Evolutionary conservation across 352 stramenopile genomes (phyloP).

Genomic region (Phytophthora fragariae): DNA sequence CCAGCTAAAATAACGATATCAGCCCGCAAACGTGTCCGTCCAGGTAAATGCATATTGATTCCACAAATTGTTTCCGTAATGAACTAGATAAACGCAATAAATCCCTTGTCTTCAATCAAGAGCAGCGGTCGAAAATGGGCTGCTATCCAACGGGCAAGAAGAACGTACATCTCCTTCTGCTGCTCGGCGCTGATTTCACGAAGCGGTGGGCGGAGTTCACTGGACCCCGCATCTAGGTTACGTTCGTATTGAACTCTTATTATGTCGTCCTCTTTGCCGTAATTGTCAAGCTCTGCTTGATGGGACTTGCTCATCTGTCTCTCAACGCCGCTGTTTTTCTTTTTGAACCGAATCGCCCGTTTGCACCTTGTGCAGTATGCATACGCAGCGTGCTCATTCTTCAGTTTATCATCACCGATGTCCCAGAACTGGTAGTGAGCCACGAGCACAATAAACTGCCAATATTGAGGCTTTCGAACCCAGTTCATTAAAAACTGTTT

Average conservation of each 20-base stretch:
- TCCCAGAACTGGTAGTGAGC: neutral
- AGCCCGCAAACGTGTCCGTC: neutral
- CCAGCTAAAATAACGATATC: neutral
- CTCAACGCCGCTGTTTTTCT: neutral
- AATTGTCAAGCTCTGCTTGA: neutral
- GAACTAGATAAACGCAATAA: constrained; percentile 15
- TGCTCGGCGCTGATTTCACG: neutral
- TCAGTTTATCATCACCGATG: neutral
- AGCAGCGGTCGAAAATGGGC: constrained; percentile 13
- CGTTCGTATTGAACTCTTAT: neutral
- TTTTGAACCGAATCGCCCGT: neutral
- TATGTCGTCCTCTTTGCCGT: neutral
- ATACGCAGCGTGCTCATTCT: constrained; percentile 10
- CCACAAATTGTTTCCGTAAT: constrained; percentile 7
- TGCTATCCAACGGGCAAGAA: constrained; percentile 16
- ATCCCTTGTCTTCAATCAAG: constrained; percentile 15
- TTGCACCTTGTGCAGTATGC: constrained; percentile 14
- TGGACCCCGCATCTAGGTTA: neutral
- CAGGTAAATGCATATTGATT: neutral
- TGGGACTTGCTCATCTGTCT: neutral
- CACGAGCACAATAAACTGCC: constrained; percentile 8
- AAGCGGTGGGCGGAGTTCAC: neutral
- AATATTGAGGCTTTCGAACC: neutral
- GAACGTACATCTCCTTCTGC: constrained; percentile 3
- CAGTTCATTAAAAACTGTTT: neutral